These are phyloP conservation scores for Zygosaccharomyces pseudobailii DNA, from an alignment of 1,139 yeast species.

Conservation along the genomic window DNA sequence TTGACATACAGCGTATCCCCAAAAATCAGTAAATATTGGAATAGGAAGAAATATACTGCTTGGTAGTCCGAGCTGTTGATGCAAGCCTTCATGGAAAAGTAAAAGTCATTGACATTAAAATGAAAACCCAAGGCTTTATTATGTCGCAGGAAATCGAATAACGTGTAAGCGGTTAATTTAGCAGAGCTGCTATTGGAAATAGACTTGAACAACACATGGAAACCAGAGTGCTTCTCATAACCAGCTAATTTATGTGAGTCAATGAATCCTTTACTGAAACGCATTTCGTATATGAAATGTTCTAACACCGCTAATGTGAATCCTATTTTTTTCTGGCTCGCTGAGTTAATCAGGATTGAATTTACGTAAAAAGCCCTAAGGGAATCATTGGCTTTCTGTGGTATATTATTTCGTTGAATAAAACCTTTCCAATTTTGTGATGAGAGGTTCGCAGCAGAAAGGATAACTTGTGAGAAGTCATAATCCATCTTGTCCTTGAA, in stretches of 20 bases:
- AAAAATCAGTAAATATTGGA: slow-evolving; percentile 9
- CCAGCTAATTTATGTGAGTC: slow-evolving; percentile 9
- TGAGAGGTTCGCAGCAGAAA: slow-evolving; percentile 7
- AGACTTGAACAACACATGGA: slow-evolving; percentile 14
- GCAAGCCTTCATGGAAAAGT: slow-evolving; percentile 14
- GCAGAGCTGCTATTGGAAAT: slow-evolving; percentile 10
- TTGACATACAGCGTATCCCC: slow-evolving; percentile 10
- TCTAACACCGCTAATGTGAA: slow-evolving; percentile 13
- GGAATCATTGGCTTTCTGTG: slow-evolving; percentile 10
- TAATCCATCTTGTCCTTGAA: slow-evolving; percentile 9
- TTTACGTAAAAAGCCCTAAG: slow-evolving; percentile 13
- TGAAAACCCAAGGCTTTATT: slow-evolving; percentile 2
- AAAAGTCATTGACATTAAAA: slow-evolving; percentile 17
- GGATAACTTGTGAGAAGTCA: slow-evolving; percentile 14
- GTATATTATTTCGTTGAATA: slow-evolving; percentile 5
- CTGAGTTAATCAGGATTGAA: slow-evolving; percentile 9
- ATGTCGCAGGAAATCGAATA: slow-evolving; percentile 8
- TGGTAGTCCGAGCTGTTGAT: slow-evolving; percentile 8
- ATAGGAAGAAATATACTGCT: slow-evolving; percentile 15
- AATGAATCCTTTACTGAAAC: slow-evolving; percentile 6
- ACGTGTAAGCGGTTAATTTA: slow-evolving; percentile 11
- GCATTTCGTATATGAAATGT: slow-evolving; percentile 9
- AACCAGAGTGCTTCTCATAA: slow-evolving; percentile 7
- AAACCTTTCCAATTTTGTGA: slow-evolving; percentile 10
- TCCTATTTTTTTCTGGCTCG: slow-evolving; percentile 11